Evolutionary conservation across 2,329 filamentous ascomycete species (phyloP).

Genomic region (Venturia carpophila): DNA sequence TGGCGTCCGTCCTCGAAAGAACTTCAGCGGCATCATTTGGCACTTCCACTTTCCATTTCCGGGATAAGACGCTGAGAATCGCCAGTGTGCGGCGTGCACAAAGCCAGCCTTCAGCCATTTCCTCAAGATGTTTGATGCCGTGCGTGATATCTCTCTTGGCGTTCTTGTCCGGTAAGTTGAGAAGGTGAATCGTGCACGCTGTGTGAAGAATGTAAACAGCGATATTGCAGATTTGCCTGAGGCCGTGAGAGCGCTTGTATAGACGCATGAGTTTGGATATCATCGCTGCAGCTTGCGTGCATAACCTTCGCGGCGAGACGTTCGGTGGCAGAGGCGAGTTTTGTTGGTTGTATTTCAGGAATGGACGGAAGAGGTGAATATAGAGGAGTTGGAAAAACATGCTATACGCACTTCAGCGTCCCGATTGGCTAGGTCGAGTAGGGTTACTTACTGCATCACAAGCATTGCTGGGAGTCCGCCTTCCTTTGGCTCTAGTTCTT

Average conservation of each 20-base stretch:
- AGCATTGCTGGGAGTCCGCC: conserved; percentile 79
- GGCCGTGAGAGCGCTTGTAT: conserved; percentile 85
- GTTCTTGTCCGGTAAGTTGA: conserved; percentile 89
- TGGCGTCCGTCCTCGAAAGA: conserved; percentile 69
- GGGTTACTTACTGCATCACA: conserved; percentile 69
- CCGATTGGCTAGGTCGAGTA: not conserved
- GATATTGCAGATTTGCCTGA: conserved; percentile 93
- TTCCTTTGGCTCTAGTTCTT: conserved; percentile 81
- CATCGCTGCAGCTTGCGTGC: conserved; percentile 77
- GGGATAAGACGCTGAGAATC: conserved; percentile 74
- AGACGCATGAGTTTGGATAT: conserved; percentile 92
- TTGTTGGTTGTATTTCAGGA: conserved; percentile 77
- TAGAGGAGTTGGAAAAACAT: conserved; percentile 98
- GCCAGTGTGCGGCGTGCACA: conserved; percentile 77
- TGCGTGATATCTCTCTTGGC: conserved; percentile 84
- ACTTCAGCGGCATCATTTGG: conserved; percentile 74
- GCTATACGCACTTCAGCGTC: conserved; percentile 39
- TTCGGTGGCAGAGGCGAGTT: conserved; percentile 78
- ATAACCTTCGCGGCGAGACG: conserved; percentile 83
- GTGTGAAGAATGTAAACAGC: conserved; percentile 93
- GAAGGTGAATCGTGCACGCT: conserved; percentile 86
- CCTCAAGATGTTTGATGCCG: conserved; percentile 83
- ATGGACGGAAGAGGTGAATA: conserved; percentile 91
- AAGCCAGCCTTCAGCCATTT: conserved; percentile 92
- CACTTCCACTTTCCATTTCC: conserved; percentile 83